A percentile compares a stretch with the other conserved stretches of the same genome.
Evolutionary conservation across 164 flowering plant species (phyloP).

Genomic region (Pachysandra terminalis): DNA sequence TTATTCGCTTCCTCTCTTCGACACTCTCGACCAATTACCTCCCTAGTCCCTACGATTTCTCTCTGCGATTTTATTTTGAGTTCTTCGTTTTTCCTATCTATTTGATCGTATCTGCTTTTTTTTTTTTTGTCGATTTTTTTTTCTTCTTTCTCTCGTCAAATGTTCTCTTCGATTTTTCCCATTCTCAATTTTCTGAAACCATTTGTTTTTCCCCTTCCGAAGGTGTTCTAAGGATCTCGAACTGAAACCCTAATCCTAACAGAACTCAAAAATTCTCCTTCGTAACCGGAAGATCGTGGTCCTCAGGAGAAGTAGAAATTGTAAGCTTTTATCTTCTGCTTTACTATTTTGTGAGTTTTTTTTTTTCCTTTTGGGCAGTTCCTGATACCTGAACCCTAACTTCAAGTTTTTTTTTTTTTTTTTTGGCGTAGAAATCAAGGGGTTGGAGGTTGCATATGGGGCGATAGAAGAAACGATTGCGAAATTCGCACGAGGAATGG

Average conservation of each 20-base stretch:
- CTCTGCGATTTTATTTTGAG: too few species aligned
- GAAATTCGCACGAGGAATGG: too few species aligned
- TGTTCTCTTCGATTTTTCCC: background rate
- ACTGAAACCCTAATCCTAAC: background rate
- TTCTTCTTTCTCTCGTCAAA: background rate
- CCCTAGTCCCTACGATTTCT: too few species aligned
- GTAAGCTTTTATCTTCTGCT: background rate
- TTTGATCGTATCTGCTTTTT: background rate
- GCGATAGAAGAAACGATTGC: too few species aligned
- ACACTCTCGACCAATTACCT: too few species aligned
- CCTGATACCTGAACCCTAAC: background rate
- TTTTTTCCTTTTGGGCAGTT: background rate
- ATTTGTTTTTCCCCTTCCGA: background rate
- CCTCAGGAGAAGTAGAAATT: background rate
- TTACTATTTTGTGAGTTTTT: background rate
- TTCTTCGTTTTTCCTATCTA: background rate
- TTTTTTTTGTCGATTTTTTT: background rate
- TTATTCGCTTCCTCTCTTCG: too few species aligned
- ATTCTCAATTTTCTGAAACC: background rate
- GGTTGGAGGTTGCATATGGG: background rate
- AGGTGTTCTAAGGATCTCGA: background rate
- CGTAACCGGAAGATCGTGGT: background rate
- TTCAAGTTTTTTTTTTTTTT: background rate
- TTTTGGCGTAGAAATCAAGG: too few species aligned
- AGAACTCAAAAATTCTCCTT: background rate